These are phyloP conservation scores for Phlebiopsis gigantea DNA, from an alignment of 768 basidiomycete species.

Conservation along the genomic window DNA sequence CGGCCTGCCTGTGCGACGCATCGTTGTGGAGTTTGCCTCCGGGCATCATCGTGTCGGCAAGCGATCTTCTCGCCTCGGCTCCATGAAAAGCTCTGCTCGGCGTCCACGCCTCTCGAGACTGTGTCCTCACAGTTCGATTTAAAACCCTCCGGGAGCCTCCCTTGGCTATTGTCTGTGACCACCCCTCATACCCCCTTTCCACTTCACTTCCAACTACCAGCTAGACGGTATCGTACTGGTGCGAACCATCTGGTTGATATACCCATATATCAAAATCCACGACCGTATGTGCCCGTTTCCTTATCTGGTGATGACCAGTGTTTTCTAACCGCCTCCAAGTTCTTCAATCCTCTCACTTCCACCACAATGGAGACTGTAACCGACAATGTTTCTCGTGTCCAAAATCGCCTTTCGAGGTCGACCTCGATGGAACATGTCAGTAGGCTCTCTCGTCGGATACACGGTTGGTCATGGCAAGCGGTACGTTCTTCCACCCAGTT, in stretches of 20 bases:
- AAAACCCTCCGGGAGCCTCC: neutral
- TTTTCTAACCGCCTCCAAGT: neutral
- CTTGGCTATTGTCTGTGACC: neutral
- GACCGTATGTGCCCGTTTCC: neutral
- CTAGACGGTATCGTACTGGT: neutral
- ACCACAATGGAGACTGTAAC: neutral
- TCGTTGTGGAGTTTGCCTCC: neutral
- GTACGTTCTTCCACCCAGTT: conserved; percentile 27
- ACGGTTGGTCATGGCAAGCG: conserved; percentile 48
- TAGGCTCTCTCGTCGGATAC: conserved; percentile 36
- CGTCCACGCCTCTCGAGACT: neutral
- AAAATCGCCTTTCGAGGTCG: neutral
- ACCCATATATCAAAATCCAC: neutral
- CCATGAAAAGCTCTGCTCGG: neutral
- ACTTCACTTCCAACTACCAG: neutral
- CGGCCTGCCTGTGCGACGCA: neutral
- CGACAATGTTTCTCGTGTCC: neutral
- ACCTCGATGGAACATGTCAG: conserved; percentile 22
- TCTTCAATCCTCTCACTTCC: neutral
- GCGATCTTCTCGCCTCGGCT: neutral
- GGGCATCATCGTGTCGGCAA: neutral
- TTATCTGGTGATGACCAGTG: neutral
- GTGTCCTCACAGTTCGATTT: neutral
- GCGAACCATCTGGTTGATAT: neutral
- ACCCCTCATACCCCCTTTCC: neutral